These are phyloP conservation scores for Elaeis oleifera DNA, from an alignment of 202 grass and related monocot species.

Conservation along the genomic window DNA sequence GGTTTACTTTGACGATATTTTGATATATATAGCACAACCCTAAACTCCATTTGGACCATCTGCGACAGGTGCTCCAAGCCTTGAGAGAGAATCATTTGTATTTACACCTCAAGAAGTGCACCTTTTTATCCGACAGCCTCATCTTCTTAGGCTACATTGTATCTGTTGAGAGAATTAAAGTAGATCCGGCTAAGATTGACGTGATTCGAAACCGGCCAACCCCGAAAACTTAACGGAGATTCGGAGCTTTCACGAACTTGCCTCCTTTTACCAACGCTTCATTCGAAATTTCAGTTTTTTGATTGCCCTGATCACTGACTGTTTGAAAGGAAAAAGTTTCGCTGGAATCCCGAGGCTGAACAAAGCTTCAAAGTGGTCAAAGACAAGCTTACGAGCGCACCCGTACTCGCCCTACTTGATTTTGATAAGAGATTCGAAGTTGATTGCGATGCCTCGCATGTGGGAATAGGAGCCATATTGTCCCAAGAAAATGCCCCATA, in stretches of 20 bases:
- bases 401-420: too few relatives aligned
- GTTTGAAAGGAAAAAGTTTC: too few relatives aligned
- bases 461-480: too few relatives aligned
- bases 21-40: not conserved
- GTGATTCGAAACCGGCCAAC: not conserved
- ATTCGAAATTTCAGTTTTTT: slow-evolving; percentile 15
- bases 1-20: not conserved
- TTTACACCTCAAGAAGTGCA: not conserved
- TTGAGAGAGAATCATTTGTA: not conserved
- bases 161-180: not conserved
- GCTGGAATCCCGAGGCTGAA: too few relatives aligned
- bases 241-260: slow-evolving; percentile 1
- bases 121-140: not conserved
- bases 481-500: too few relatives aligned
- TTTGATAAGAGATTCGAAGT: too few relatives aligned
- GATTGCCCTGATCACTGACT: not conserved
- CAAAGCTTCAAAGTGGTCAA: too few relatives aligned
- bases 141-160: not conserved
- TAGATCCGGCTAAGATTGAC: not conserved
- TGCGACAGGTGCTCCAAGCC: not conserved
- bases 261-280: slow-evolving; percentile 1
- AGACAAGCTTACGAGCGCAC: too few relatives aligned
- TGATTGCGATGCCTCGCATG: too few relatives aligned
- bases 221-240: not conserved
- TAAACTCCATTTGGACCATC: not conserved